Evolutionary conservation across 2,329 filamentous ascomycete genomes (phyloP), one percentile per base, ranked within the genome.

Genomic region (Fusarium multiceps): DNA sequence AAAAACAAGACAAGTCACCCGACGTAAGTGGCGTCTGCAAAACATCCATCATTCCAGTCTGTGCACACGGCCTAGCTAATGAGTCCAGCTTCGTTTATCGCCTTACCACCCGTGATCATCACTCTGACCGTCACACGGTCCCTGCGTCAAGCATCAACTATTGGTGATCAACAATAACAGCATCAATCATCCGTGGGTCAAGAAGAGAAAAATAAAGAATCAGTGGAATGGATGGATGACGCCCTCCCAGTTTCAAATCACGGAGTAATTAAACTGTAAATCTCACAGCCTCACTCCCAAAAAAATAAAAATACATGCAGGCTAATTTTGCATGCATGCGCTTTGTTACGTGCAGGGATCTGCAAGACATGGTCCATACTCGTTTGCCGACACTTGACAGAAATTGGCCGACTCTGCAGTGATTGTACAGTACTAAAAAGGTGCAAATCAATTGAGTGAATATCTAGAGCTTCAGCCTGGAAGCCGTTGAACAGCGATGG

Each of bases 251-350:
- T 49, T 49, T 34, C 30, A 25, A n/a, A 34, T 50, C 21, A 37
- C 28, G 47, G 21, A 50, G 47, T 50, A 50, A 50, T 50, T 50
- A 50, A 50, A 50, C 47, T 50, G 30, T 50, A 50, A 50, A 50
- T 50, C 34, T 50, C 30, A 6, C 16, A 25, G 47, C 47, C 47
- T 50, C 21, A 21, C 47, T 28, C 27, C 27, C 3, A 11, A 37
- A n/a, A 37, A 18, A 25, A 25, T n/a, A 37, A n/a, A n/a, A 12
- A 37, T 37, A 37, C 18, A 7, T 49, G 30, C 48, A 41, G 37
- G 37, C n/a, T 53, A 27, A 53, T 27, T 53, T 32, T 25, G 23
- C 23, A n/a, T 16, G 34, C 16, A 51, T 10, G n/a, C 32, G 48
- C 48, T 40, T 20, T 27, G 48, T 23, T 21, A 18, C 18, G 16